Evolutionary conservation across 805 yeast genomes (phyloP).

Genomic region (Teunomyces tritomae): DNA sequence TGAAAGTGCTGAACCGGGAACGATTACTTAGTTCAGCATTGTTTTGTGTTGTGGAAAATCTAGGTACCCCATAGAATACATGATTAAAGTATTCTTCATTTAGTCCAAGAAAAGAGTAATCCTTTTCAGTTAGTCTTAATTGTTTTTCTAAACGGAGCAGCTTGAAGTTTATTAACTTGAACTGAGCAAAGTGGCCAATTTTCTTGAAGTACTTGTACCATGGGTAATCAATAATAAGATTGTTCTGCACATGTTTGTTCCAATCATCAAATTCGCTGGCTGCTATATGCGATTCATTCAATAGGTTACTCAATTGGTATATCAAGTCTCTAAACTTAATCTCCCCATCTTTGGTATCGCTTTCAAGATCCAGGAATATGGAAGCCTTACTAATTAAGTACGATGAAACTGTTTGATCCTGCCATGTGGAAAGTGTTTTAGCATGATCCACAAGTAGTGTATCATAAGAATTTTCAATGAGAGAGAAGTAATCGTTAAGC

Average conservation of each 20-base stretch:
- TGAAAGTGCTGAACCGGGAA: slow-evolving; percentile 16
- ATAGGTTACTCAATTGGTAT: slow-evolving; percentile 9
- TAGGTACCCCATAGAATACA: slow-evolving; percentile 20
- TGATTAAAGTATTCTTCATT: slow-evolving; percentile 16
- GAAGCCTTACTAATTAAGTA: slow-evolving; percentile 18
- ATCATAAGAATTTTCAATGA: slow-evolving; percentile 16
- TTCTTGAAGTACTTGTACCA: slow-evolving; percentile 69
- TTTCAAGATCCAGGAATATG: slow-evolving; percentile 19
- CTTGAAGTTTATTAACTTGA: slow-evolving; percentile 53
- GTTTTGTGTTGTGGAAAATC: slow-evolving; percentile 9
- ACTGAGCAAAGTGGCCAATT: slow-evolving; percentile 53
- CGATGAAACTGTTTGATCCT: slow-evolving; percentile 12
- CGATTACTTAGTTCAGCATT: slow-evolving; percentile 6
- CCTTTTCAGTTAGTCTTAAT: slow-evolving; percentile 18
- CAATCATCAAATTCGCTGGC: slow-evolving; percentile 49
- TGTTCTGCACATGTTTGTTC: slow-evolving; percentile 45
- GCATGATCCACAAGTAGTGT: slow-evolving; percentile 14
- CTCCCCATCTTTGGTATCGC: slow-evolving; percentile 1
- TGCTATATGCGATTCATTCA: slow-evolving; percentile 10
- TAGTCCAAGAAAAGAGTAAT: slow-evolving; percentile 16
- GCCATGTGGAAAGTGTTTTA: slow-evolving; percentile 19
- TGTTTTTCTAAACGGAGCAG: slow-evolving; percentile 40
- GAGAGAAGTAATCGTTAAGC: slow-evolving; percentile 18
- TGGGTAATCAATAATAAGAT: slow-evolving; percentile 65
- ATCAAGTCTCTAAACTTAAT: slow-evolving; percentile 14